A percentile compares a stretch with the other conserved stretches of the same genome.
Conservation (phyloP, 371 early-diverging fungal species). For the Mucor racemosus region DNA sequence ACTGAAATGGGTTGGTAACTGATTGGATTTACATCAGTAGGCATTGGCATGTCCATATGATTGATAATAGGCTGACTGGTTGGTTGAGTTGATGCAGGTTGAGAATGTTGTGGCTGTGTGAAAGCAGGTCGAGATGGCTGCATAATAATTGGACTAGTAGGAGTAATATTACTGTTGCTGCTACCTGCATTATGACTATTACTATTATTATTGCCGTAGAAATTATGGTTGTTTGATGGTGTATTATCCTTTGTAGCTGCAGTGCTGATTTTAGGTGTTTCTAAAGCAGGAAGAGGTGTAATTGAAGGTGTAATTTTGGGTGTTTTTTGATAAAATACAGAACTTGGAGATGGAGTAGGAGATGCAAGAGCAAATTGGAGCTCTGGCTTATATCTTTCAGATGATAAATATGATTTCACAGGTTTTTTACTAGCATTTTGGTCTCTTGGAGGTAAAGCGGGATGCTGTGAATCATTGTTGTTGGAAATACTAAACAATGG, state of each 20-base stretch:
- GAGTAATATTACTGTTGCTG: background rate
- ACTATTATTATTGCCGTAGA: too few relatives aligned
- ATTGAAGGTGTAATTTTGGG: constrained; percentile 1
- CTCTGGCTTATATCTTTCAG: constrained; percentile 15
- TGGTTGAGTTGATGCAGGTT: background rate
- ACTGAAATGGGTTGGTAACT: background rate
- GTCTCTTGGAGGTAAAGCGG: constrained; percentile 12
- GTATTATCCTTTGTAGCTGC: too few relatives aligned
- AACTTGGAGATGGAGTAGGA: constrained; percentile 7
- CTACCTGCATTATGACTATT: background rate
- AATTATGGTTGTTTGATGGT: too few relatives aligned
- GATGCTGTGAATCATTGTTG: constrained; percentile 6
- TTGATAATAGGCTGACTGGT: background rate
- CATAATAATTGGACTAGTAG: background rate
- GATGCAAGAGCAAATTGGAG: constrained; percentile 8
- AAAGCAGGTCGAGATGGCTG: background rate
- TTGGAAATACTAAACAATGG: background rate
- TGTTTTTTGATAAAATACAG: constrained; percentile 16
- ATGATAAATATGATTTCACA: constrained; percentile 3
- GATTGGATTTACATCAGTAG: background rate
- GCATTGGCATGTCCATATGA: constrained; percentile 15
- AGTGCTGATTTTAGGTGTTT: background rate
- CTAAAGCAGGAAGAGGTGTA: background rate
- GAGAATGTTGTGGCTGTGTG: background rate
- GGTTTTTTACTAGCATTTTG: constrained; percentile 1